Base-by-base conservation (phyloP, 352 stramenopile species). In the Pythium periplocum region DNA sequence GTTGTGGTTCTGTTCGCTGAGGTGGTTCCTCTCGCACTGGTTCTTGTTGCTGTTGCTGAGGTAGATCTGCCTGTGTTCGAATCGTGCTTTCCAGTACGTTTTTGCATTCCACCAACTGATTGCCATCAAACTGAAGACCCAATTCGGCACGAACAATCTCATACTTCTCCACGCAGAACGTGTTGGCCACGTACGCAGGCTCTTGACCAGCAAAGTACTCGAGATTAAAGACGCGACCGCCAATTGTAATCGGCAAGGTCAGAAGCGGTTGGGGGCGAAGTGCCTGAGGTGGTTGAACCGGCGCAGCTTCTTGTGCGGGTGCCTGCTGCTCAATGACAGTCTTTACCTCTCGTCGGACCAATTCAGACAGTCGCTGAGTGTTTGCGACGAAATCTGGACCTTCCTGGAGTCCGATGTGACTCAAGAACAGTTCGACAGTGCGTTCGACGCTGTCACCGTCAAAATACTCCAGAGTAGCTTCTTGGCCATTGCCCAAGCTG, bases 91-190 rank as follows among this genome's bases (percentile, higher is more conserved):
- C 64, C 3, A 92, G 56, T 32, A 86, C 57, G 48, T 69, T 76
- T 52, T 83, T 73, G 53, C 79, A 93, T 45, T 84, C 67, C 12
- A 71, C 53, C 6, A 90, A 63, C 50, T 89, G 68, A 26, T 87
- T 61, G 40, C 67, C 71, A 42, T 83, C 66, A 47, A 92, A 86
- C 6, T 77, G 62, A 3, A 78, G 37, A 8, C 73, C 77, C 26
- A 83, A 32, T 55, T 87, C 71, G 3, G 60, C 57, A 26, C 71
- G 72, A 34, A 90, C 54, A 5, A 72, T 57, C 57, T 87, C 71
- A 51, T 86, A 62, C 61, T 87, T 87, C 59, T 87, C 75, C 30
- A 82, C 67, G 47, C 82, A 93, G 50, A 93, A 90, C 10, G 61
- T 68, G 39, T 86, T 87, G 30, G 80, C 77, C 17, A 72, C 77